Conservation (phyloP, 345 rosid genomes). For the Trapa incisa region DNA sequence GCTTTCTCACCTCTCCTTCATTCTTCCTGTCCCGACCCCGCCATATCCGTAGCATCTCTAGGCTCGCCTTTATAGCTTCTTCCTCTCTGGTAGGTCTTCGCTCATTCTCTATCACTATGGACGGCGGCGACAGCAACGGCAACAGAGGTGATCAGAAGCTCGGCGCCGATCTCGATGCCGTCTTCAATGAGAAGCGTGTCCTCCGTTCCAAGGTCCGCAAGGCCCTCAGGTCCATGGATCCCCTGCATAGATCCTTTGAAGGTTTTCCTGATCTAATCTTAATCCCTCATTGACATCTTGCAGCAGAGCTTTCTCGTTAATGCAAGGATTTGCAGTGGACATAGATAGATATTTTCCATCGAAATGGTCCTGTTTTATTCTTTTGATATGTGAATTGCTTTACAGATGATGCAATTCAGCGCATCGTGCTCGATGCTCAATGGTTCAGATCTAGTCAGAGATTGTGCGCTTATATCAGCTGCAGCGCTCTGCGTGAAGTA, state of each 20-base stretch:
- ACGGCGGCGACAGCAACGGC: slow-evolving; percentile 12
- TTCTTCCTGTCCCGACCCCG: slow-evolving; percentile 5
- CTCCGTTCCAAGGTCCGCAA: slow-evolving; percentile 62
- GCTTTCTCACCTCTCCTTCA: slow-evolving; percentile 6
- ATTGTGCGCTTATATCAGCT: slow-evolving; percentile 79
- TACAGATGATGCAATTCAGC: slow-evolving; percentile 61
- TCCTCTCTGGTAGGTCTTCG: not conserved
- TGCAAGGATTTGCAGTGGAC: too few species aligned
- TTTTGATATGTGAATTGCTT: not conserved
- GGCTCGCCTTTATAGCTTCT: not conserved
- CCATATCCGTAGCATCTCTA: not conserved
- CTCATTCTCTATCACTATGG: slow-evolving; percentile 7
- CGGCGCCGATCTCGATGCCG: slow-evolving; percentile 26
- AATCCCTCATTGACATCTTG: too few species aligned
- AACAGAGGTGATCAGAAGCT: slow-evolving; percentile 9
- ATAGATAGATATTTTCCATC: not conserved
- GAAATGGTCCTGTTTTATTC: not conserved
- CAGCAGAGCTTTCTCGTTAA: not conserved
- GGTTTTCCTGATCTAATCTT: slow-evolving; percentile 18
- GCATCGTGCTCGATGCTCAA: slow-evolving; percentile 52
- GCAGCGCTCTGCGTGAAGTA: slow-evolving; percentile 76
- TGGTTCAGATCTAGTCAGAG: slow-evolving; percentile 74
- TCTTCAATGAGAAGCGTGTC: slow-evolving; percentile 50
- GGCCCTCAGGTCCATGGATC: slow-evolving; percentile 68
- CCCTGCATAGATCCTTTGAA: slow-evolving; percentile 58